Percentiles rank a stretch among this genome's conserved stretches.
These are phyloP conservation scores for Calocybe gangraenosa DNA, from an alignment of 768 basidiomycete species.

Conservation along the genomic window DNA sequence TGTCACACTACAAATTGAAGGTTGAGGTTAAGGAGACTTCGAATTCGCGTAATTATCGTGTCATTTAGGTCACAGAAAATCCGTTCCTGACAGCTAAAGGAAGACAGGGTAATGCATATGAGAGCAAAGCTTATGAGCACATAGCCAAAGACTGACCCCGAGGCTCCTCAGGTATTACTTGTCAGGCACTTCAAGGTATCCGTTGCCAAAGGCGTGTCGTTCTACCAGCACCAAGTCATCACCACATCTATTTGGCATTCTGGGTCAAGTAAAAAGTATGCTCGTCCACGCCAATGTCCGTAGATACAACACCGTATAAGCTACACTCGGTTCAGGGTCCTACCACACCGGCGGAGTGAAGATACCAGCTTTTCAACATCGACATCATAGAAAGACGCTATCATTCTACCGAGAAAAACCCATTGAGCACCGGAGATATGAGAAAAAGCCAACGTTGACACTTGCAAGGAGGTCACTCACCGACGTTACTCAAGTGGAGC, in stretches of 20 bases:
- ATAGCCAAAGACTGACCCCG: not conserved
- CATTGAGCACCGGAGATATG: no score
- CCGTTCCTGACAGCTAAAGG: slow-evolving; percentile 9
- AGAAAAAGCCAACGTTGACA: no score
- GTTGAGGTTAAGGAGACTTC: slow-evolving; percentile 13
- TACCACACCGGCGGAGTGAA: not conserved
- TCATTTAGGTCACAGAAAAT: not conserved
- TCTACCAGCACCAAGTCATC: not conserved
- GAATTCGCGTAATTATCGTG: no score
- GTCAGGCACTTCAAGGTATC: not conserved
- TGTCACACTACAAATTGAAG: slow-evolving; percentile 9
- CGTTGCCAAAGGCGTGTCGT: not conserved
- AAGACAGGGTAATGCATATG: not conserved
- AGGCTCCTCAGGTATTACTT: not conserved
- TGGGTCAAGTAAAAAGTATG: not conserved
- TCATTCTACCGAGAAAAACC: no score
- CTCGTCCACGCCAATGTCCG: slow-evolving; percentile 2
- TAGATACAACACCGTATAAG: not conserved
- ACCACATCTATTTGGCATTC: no score
- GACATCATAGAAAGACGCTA: no score
- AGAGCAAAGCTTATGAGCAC: not conserved
- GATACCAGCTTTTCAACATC: no score
- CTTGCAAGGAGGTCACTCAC: no score
- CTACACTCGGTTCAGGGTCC: not conserved
- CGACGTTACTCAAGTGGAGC: no score